Conservation (phyloP, 2,329 filamentous ascomycete genomes). For the Aspergillus awamori region DNA sequence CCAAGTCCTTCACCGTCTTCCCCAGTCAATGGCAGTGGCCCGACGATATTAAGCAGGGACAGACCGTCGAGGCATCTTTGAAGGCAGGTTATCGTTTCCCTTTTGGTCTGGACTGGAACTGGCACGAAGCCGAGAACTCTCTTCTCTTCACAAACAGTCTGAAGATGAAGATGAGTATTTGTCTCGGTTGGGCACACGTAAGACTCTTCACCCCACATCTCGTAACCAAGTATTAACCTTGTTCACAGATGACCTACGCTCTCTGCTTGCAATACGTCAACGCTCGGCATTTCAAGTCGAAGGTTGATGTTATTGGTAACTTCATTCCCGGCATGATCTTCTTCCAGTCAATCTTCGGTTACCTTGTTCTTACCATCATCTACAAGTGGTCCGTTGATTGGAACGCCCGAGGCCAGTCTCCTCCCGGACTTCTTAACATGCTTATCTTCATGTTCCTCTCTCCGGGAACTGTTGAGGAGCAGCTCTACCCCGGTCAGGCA, state of each 20-base stretch:
- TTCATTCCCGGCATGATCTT: conserved; percentile 99
- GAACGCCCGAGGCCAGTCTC: conserved; percentile 65
- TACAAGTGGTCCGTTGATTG: conserved; percentile 98
- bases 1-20: conserved; percentile 87
- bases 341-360: conserved; percentile 98
- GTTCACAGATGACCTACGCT: conserved; percentile 84
- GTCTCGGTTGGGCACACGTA: conserved; percentile 88
- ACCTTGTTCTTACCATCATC: conserved; percentile 88
- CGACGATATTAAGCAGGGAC: conserved; percentile 65
- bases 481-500: conserved; percentile 77
- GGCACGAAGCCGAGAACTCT: conserved; percentile 95
- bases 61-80: conserved; percentile 67
- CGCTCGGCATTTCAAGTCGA: conserved; percentile 89
- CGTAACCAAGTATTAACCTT: conserved; percentile 2
- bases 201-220: conserved; percentile 23
- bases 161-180: conserved; percentile 99
- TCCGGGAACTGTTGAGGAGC: conserved; percentile 70
- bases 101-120: conserved; percentile 92
- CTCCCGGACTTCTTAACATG: conserved; percentile 95
- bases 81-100: conserved; percentile 83
- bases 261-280: conserved; percentile 92
- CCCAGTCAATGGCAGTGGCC: conserved; percentile 88
- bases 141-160: conserved; percentile 96
- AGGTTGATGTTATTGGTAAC: conserved; percentile 95
- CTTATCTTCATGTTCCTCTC: conserved; percentile 99